These are phyloP conservation scores for Penicillium chermesinum DNA, from an alignment of 495 filamentous ascomycete species.

Conservation along the genomic window DNA sequence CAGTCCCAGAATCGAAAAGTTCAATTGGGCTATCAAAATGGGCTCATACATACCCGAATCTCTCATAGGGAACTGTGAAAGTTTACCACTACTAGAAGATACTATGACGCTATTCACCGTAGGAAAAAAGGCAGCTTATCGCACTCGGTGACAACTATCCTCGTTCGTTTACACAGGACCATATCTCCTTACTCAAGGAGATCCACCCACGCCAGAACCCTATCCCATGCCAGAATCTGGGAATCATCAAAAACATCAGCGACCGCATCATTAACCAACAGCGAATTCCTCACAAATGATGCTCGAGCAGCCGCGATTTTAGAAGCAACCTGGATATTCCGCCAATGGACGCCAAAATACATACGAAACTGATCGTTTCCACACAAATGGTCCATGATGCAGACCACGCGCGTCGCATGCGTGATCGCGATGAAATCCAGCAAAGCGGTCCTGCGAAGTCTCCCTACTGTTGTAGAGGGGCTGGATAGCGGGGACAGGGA, in stretches of 20 bases:
- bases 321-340: neutral
- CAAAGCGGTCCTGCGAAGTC: neutral
- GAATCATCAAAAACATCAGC: neutral
- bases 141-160: no score
- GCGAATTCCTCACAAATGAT: neutral
- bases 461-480: conserved; percentile 5
- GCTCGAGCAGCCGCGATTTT: neutral
- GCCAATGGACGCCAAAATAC: neutral
- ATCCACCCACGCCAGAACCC: no score
- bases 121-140: no score
- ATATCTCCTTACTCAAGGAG: no score
- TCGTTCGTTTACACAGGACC: no score
- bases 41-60: neutral
- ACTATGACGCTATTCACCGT: no score
- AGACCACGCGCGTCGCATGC: conserved; percentile 10
- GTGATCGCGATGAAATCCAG: conserved; percentile 7
- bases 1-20: neutral
- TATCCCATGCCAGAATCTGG: no score
- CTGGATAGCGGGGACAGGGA: conserved; percentile 6
- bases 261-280: neutral
- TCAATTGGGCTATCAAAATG: neutral
- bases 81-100: no score
- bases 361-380: neutral
- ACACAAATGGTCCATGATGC: conserved; percentile 18
- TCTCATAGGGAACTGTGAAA: no score